Evolutionary conservation across 2,329 filamentous ascomycete genomes (phyloP), one percentile per base, ranked within the genome.

Genomic region (Aspergillus piperis): DNA sequence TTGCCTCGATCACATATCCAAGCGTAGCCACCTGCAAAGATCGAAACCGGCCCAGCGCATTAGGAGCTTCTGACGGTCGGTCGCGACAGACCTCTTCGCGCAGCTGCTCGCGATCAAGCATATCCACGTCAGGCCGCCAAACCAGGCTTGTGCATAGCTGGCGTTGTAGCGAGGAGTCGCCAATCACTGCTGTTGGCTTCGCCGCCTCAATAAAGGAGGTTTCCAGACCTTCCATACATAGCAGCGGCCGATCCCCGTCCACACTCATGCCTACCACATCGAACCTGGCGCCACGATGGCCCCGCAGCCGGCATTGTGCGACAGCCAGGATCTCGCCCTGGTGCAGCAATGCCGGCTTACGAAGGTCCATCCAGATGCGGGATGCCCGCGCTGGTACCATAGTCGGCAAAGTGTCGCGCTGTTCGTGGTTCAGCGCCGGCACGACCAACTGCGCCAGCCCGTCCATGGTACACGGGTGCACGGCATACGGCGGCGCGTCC

Each of bases 401-500:
- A 5, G 39, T 42, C 13, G 13, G 49, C 49, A 32, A 15, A 19
- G 17, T 6, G 19, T 36, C 5, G 27, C 27, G 27, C 27, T 27
- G 27, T 27, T 5, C 17, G n/a, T 36, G 25, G n/a, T 21, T 39
- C 19, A 52, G 8, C 17, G 27, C 11, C 17, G 36, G 36, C 8
- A 52, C 30, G n/a, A 38, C 27, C 5, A 52, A 13, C 36, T 52
- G 49, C 17, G 49, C 49, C n/a, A 52, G 36, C 32, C 49, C 49
- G 19, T 52, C 49, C 49, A 52, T 36, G n/a, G 49, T 52, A 25
- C 49, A 52, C 5, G 49, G 49, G 27, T 52, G 49, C 7, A 23
- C 13, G 19, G 27, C 36, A 8, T 36, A 52, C n/a, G 15, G 8
- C n/a, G 30, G 27, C 8, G 30, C 17, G 27, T 27, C 17, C 8